Percentiles rank a stretch among this genome's conserved stretches.
Conservation (phyloP, 2,329 filamentous ascomycete genomes). For the Beauveria brongniartii region DNA sequence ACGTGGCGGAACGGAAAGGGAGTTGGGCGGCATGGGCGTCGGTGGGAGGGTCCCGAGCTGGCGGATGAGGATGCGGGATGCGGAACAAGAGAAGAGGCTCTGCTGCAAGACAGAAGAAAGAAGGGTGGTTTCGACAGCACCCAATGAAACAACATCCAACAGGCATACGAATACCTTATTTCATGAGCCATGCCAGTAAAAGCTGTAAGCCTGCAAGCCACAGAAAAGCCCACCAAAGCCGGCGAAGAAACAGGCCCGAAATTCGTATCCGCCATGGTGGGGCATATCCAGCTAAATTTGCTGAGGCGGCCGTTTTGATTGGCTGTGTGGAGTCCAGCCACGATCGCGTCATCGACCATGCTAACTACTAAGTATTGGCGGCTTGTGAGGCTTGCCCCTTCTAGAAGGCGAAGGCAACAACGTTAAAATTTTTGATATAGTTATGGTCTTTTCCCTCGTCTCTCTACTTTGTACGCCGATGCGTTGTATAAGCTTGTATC, state of each 20-base stretch:
- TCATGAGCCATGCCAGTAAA: no score
- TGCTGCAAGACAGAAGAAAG: no score
- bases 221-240: background rate
- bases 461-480: no score
- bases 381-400: background rate
- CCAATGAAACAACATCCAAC: background rate
- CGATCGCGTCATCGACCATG: conserved; percentile 20
- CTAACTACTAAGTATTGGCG: background rate
- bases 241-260: background rate
- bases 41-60: background rate
- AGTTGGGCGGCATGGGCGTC: background rate
- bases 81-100: background rate
- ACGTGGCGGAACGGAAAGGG: background rate
- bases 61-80: background rate
- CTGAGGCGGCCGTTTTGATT: conserved; percentile 13
- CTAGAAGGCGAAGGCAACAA: conserved; percentile 2
- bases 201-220: background rate
- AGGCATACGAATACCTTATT: background rate
- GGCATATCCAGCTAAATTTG: conserved; percentile 11
- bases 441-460: no score
- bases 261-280: background rate
- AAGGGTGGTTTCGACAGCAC: no score
- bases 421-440: background rate
- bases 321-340: conserved; percentile 11
- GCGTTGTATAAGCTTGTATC: no score